Evolutionary conservation across 345 rosid species (phyloP), one percentile per base, ranked within the genome.

Genomic region (Eucalyptus dawsonii): DNA sequence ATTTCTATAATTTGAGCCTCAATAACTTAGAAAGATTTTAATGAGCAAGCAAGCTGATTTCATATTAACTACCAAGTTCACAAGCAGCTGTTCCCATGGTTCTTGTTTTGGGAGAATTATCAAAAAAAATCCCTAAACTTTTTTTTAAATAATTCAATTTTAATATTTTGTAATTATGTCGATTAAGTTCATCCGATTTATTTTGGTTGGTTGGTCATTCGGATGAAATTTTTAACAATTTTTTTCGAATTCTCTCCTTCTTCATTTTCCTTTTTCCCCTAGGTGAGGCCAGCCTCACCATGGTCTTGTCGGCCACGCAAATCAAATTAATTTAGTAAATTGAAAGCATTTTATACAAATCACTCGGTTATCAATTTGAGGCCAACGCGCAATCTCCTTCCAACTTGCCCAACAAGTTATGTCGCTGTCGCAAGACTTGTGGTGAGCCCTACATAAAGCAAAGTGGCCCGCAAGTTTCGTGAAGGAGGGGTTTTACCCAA

Each of bases 191-290:
- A 19, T 51, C 4, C 4, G 9, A 1, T 0, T 51, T 17, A 19
- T 53, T 53, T 53, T 53, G 10, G 1, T 0, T 3, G 0, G 0
- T 1, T 0, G 2, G 0, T 0, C 4, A 0, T 53, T 2, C 0
- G 5, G 11, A 53, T 0, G 25, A 53, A 50, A 50, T 50, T 50
- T 50, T 19, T 8, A 53, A 53, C 58, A 53, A 53, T 53, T 8
- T 11, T 21, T 53, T 53, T 53, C 0, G 2, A 53, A 53, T 53
- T 53, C 25, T 53, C 58, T 53, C 21, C 25, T 53, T 53, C 58
- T 53, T 53, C 25, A 53, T 53, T 8, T 53, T 21, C 58, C 58
- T 4, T 53, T 51, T 51, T 53, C 5, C 58, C 25, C 25, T 53
- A 21, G 58, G 58, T 0, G 25, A 53, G 58, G 58, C 58, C 25